Evolutionary conservation across 768 basidiomycete genomes (phyloP), one percentile per base, ranked within the genome.

Genomic region (Tubosaeta sp.): DNA sequence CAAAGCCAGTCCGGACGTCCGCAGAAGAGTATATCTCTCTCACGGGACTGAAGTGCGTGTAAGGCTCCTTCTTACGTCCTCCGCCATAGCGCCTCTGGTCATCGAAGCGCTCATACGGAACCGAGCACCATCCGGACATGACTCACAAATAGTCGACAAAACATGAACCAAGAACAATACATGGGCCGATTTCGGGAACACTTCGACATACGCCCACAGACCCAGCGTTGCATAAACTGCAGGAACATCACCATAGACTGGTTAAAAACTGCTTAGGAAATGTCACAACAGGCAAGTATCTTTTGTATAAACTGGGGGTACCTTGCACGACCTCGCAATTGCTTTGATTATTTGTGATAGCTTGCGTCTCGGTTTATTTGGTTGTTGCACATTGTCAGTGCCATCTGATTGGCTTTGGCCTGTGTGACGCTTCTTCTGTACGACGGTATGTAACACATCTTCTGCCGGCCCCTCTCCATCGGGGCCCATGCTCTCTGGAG

Each of bases 241-340:
- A 29, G 29, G 51, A 48, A 45, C 43, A 41, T 61, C 38, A 59
- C 62, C 65, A 64, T 12, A 67, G 43, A 27, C 33, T 51, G 51
- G 45, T 50, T 47, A 65, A 54, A 52, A 67, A 50, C 64, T 65
- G 53, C 22, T n/a, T 11, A 47, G 25, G 55, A 41, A 43, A 39
- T 25, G 61, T 65, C 46, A 67, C 49, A 48, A 59, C 46, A 65
- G 53, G 59, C 54, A 54, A 59, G 55, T 54, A 22, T 32, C 54
- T 17, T 39, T 12, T 51, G 48, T 35, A 59, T 43, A 34, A 44
- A 43, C n/a, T 25, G 6, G 19, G 46, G 5, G 46, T 65, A 65
- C 64, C 65, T 62, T 54, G 57, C 59, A 54, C 33, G 62, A 59
- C 46, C 52, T 67, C 32, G 54, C 51, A 22, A 67, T 35, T 35